Conservation (phyloP, 495 filamentous ascomycete genomes). For the Margaritispora aquatica region DNA sequence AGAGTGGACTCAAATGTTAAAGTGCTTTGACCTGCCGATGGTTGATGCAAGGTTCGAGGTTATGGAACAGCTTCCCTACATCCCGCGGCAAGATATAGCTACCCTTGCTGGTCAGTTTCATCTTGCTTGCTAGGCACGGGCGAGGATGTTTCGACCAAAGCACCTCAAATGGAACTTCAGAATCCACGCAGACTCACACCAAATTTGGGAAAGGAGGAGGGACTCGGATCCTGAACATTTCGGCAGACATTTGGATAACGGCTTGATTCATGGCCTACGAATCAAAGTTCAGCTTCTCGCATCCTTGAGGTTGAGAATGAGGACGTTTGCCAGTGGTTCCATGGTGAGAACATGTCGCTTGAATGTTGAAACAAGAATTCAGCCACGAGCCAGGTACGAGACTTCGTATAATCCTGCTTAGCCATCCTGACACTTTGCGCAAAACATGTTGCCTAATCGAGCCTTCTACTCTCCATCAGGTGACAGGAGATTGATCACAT, state of each 20-base stretch:
- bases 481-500: background rate
- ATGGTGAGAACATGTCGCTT: no score
- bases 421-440: background rate
- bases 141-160: slow-evolving; percentile 5
- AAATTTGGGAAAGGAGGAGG: no score
- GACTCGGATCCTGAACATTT: background rate
- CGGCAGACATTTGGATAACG: background rate
- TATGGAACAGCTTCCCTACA: background rate
- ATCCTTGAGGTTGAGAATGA: background rate
- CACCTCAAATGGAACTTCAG: background rate
- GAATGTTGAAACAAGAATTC: background rate
- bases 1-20: background rate
- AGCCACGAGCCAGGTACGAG: no score
- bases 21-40: background rate
- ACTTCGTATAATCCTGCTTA: background rate
- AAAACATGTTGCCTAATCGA: background rate
- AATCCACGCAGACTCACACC: background rate
- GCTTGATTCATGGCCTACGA: background rate
- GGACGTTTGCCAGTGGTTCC: background rate
- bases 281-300: no score
- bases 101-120: slow-evolving; percentile 8
- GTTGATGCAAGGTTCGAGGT: slow-evolving; percentile 3
- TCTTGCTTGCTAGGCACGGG: background rate
- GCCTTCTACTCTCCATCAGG: background rate
- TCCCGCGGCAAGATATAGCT: slow-evolving; percentile 2